Evolutionary conservation across 1,284 basidiomycete genomes (phyloP).

Genomic region (Pterulicium gracile): DNA sequence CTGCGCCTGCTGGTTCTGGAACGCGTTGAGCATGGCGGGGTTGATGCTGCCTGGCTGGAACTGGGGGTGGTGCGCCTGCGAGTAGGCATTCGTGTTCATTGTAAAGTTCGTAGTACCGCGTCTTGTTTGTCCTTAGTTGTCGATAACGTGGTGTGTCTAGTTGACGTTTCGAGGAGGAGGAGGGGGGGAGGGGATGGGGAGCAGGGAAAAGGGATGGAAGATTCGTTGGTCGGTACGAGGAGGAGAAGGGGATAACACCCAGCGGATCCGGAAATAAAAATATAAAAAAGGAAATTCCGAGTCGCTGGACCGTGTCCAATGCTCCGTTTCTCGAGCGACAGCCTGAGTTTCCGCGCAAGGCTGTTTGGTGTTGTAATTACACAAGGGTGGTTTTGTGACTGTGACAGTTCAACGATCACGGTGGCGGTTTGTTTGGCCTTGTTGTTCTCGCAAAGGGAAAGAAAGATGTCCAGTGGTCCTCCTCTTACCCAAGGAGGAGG

Average conservation of each 20-base stretch:
- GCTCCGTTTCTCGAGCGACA: no score
- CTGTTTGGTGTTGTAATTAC: no score
- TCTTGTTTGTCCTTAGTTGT: neutral
- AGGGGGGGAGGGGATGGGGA: neutral
- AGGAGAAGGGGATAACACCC: neutral
- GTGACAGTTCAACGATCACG: no score
- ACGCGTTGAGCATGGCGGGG: neutral
- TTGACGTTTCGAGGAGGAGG: neutral
- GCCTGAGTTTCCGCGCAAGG: no score
- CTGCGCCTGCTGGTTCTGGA: neutral
- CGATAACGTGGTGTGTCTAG: neutral
- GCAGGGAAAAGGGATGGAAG: neutral
- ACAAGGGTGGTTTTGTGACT: no score
- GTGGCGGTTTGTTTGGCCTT: no score
- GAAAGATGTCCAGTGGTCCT: no score
- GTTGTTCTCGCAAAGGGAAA: no score
- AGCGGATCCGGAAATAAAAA: neutral
- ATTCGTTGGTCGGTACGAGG: neutral
- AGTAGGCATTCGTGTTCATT: neutral
- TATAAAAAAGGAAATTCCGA: no score
- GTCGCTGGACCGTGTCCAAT: no score
- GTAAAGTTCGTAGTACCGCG: neutral
- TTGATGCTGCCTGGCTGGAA: neutral
- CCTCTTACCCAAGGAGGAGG: no score
- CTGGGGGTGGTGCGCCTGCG: neutral